Evolutionary conservation across 345 rosid species (phyloP).

Genomic region (Viola odorata): DNA sequence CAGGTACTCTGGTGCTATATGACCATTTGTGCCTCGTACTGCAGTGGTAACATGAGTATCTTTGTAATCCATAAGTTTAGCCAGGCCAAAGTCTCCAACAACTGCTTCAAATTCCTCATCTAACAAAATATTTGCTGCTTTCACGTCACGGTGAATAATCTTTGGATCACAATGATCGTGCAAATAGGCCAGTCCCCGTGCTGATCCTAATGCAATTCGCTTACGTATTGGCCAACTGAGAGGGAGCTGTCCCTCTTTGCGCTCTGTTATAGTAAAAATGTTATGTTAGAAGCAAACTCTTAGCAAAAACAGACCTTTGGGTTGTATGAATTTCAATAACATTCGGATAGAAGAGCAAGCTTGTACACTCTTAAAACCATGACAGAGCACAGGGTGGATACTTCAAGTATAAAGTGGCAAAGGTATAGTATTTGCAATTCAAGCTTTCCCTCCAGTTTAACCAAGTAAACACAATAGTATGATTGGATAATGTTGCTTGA

Average conservation of each 20-base stretch:
- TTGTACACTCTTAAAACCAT: neutral
- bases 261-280: conserved; percentile 38
- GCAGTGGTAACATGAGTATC: conserved; percentile 94
- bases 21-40: conserved; percentile 97
- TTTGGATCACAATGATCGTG: conserved; percentile 93
- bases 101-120: conserved; percentile 95
- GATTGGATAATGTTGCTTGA: too few species aligned
- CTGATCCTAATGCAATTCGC: conserved; percentile 76
- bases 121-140: conserved; percentile 89
- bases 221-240: conserved; percentile 68
- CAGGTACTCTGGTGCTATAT: conserved; percentile 93
- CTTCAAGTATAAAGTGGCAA: too few species aligned
- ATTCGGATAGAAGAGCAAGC: neutral
- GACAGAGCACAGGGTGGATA: neutral
- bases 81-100: conserved; percentile 94
- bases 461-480: too few species aligned
- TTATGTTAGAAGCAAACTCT: conserved; percentile 6
- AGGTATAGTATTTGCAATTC: too few species aligned
- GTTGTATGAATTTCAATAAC: neutral
- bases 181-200: conserved; percentile 86
- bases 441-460: too few species aligned
- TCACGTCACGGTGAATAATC: conserved; percentile 94
- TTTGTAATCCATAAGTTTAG: conserved; percentile 85
- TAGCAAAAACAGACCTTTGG: neutral
- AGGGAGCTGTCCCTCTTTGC: conserved; percentile 40